Evolutionary conservation across 2,329 filamentous ascomycete genomes (phyloP).

Genomic region (Sporothrix inflata): DNA sequence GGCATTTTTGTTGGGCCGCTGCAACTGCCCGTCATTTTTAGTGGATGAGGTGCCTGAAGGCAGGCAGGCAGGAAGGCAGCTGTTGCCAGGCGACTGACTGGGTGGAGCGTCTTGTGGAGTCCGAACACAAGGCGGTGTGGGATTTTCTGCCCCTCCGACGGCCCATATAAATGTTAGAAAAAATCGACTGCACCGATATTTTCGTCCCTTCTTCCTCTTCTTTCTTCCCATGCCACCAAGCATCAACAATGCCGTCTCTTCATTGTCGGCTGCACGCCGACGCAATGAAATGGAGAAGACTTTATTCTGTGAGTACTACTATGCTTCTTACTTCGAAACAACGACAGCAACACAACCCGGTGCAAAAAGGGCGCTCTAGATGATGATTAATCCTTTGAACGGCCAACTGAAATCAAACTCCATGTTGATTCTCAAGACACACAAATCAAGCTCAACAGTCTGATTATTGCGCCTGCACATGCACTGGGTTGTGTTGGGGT

Average conservation of each 20-base stretch:
- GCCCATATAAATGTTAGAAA: conserved; percentile 13
- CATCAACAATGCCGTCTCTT: neutral
- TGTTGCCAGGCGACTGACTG: conserved; percentile 13
- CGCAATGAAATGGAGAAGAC: conserved; percentile 1
- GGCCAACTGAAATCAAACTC: conserved; percentile 63
- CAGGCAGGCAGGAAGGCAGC: neutral
- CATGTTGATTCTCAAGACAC: conserved; percentile 56
- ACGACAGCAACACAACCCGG: neutral
- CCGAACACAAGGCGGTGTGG: conserved; percentile 23
- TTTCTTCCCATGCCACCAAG: neutral
- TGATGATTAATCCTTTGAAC: conserved; percentile 66
- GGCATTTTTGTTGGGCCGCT: conserved; percentile 13
- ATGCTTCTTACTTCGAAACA: conserved; percentile 27
- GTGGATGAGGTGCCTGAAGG: conserved; percentile 8
- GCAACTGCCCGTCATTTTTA: conserved; percentile 7
- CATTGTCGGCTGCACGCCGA: neutral
- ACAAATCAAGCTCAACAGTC: conserved; percentile 58
- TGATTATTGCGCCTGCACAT: conserved; percentile 45
- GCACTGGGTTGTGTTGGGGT: conserved; percentile 19
- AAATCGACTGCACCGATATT: neutral
- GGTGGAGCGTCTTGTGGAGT: neutral
- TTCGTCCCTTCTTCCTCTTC: neutral
- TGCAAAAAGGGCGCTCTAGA: conserved; percentile 34
- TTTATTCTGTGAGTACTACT: conserved; percentile 24
- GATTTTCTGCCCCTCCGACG: conserved; percentile 7